phyloP scores from a whole-genome alignment of 129 eudicot genomes.

The Lactuca sativa region DNA sequence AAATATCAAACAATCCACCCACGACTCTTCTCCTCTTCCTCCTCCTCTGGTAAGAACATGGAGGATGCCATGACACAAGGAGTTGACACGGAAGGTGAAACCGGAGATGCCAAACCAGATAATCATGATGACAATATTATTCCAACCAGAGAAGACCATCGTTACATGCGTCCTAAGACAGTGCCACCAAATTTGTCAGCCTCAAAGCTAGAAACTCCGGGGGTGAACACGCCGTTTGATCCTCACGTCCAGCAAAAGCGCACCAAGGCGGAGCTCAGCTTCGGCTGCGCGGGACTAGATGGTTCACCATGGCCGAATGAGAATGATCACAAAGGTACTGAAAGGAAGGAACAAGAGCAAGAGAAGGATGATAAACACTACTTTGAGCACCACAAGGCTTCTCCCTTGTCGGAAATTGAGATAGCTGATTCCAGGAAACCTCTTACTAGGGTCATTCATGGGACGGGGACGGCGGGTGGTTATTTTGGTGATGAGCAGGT shows the following conservation, averaged over 20 bases:
- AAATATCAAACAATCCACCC: conserved; percentile 4
- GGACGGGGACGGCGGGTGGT: conserved; percentile 40
- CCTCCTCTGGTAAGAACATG: not conserved
- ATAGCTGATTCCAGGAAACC: conserved; percentile 84
- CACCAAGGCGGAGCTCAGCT: conserved; percentile 17
- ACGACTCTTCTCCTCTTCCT: not conserved
- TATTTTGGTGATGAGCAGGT: conserved; percentile 33
- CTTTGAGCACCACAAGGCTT: conserved; percentile 64
- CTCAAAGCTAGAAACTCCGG: conserved; percentile 43
- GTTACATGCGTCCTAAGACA: conserved; percentile 39
- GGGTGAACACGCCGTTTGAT: conserved; percentile 41
- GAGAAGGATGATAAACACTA: conserved; percentile 60
- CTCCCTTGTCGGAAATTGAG: conserved; percentile 75
- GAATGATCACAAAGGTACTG: not conserved
- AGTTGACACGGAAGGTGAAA: conserved; percentile 33
- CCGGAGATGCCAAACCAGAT: conserved; percentile 18
- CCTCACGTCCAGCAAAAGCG: conserved; percentile 64
- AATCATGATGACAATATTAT: not conserved
- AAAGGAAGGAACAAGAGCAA: conserved; percentile 42
- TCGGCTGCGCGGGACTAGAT: conserved; percentile 54
- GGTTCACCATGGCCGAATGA: conserved; percentile 60
- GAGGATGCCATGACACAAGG: conserved; percentile 42
- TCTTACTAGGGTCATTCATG: conserved; percentile 41
- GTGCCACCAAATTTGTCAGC: conserved; percentile 32
- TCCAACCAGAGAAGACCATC: conserved; percentile 32